phyloP scores from a whole-genome alignment of 1,139 yeast genomes.

The Pichia cactophila region DNA sequence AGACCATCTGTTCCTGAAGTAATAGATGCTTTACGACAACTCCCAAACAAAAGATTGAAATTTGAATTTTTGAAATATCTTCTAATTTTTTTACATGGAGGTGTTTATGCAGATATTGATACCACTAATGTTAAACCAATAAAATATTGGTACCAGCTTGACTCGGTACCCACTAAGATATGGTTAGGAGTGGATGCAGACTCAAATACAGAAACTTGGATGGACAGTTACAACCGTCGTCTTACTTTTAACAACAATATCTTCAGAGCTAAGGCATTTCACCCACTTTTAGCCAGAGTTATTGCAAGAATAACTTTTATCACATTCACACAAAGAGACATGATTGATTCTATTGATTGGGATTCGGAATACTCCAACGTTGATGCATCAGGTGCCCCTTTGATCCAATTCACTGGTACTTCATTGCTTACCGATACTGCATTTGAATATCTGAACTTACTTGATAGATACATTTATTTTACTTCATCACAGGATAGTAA shows the following conservation, averaged over 20 bases:
- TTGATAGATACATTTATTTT: constrained; percentile 53
- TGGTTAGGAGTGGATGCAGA: constrained; percentile 69
- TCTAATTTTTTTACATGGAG: constrained; percentile 60
- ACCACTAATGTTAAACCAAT: constrained; percentile 48
- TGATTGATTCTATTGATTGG: constrained; percentile 34
- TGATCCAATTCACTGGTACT: constrained; percentile 68
- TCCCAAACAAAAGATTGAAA: constrained; percentile 59
- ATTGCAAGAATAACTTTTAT: constrained; percentile 25
- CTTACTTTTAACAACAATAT: constrained; percentile 73
- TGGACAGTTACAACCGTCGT: constrained; percentile 52
- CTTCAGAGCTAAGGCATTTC: constrained; percentile 28
- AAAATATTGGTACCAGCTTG: constrained; percentile 33
- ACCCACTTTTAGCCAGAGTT: constrained; percentile 25
- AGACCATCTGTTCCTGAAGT: constrained; percentile 52
- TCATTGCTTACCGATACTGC: constrained; percentile 71
- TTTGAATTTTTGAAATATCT: constrained; percentile 68
- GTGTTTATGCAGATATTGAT: constrained; percentile 70
- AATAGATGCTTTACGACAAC: constrained; percentile 47
- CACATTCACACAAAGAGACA: constrained; percentile 23
- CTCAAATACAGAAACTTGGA: constrained; percentile 61
- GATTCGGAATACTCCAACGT: constrained; percentile 49
- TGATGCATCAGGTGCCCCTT: constrained; percentile 41
- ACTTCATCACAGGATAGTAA: constrained; percentile 49
- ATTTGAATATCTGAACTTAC: constrained; percentile 56
- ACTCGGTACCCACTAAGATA: constrained; percentile 13